Evolutionary conservation across 371 early-diverging fungal genomes (phyloP).

Genomic region (Cokeromyces recurvatus): DNA sequence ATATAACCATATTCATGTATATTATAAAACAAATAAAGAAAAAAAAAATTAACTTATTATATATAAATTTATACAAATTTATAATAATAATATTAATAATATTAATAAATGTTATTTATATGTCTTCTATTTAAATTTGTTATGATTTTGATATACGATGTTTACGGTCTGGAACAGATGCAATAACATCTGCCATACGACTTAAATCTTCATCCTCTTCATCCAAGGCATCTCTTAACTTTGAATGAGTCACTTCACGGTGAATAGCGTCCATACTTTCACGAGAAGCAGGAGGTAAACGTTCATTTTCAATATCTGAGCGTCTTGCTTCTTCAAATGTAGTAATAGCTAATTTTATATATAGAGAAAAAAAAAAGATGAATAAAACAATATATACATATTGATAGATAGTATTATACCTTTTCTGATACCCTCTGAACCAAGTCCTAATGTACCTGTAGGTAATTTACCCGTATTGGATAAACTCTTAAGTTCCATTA

Average conservation of each 20-base stretch:
- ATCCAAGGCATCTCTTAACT: conserved; percentile 14
- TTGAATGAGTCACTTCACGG: conserved; percentile 43
- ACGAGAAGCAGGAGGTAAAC: conserved; percentile 74
- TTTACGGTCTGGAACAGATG: conserved; percentile 14
- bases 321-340: conserved; percentile 90
- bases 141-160: no score
- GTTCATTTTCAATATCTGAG: conserved; percentile 89
- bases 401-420: conserved; percentile 46
- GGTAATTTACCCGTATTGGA: conserved; percentile 80
- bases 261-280: conserved; percentile 33
- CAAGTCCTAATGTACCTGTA: conserved; percentile 79
- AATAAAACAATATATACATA: conserved; percentile 1
- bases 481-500: conserved; percentile 87
- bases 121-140: no score
- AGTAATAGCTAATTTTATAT: no score
- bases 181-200: conserved; percentile 15
- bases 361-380: no score
- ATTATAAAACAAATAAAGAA: no score
- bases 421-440: conserved; percentile 85
- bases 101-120: no score
- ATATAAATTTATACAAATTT: no score
- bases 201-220: conserved; percentile 9
- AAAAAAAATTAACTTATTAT: no score
- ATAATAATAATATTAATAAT: no score
- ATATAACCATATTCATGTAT: no score